Base-by-base conservation (phyloP, 75 land plant species). In the Pseudotsuga menziesii region DNA sequence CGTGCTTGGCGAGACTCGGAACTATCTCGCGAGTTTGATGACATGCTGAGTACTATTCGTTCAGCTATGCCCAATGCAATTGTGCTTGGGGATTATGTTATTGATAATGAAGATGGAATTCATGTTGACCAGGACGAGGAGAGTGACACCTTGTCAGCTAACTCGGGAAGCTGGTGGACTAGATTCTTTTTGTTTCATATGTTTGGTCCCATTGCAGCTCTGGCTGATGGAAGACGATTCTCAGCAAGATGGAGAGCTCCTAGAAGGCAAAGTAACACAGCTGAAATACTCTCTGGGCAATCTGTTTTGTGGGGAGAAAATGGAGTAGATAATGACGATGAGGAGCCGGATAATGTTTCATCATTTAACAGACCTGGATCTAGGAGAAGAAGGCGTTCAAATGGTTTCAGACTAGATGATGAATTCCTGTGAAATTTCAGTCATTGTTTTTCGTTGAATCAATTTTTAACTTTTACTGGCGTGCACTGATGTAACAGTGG, bases 21-120 rank as follows among this genome's bases (percentile, higher is more conserved):
- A 81, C 77, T 80, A 35, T 86, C 86, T 58, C 74, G 84, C 23
- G 94, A 92, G 17, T 76, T 84, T 75, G 87, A 85, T 57, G 94
- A 92, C 61, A 83, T 92, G 56, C 59, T 92, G 4, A 90, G 92
- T 78, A 88, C 88, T 14, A 86, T 92, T 13, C 88, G 82, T 4
- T 92, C 94, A 11, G 90, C 94, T 44, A 88, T 90, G 83, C 94
- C 94, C 14, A 88, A 88, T 61, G 90, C 90, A 12, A 61, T 87
- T 78, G 88, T 92, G 41, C 48, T 92, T 61, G 94, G 94, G 22
- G 94, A 92, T 54, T 92, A 92, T 83, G 92, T 90, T 11, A 86
- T 92, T 63, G 94, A 92, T 19, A 84, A 77, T 58, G 88, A 85
- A 19, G 89, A 81, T 76, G 83, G 77, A 61, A 12, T 58, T 6